phyloP scores from a whole-genome alignment of 2,329 filamentous ascomycete genomes.

The Hysterium pulicare region DNA sequence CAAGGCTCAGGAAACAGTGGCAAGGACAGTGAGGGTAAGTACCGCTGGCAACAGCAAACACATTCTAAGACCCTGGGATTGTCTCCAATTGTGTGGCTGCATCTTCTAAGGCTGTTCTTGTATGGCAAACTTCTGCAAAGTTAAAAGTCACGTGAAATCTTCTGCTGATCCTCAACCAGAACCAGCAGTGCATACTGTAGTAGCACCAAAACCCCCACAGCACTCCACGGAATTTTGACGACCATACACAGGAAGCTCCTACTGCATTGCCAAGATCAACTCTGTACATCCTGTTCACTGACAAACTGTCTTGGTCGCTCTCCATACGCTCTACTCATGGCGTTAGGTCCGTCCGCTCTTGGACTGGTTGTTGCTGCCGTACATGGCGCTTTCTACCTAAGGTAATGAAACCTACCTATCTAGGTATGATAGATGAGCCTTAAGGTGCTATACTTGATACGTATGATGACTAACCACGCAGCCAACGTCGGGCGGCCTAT shows the following conservation, averaged over 20 bases:
- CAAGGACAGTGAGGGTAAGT: not conserved
- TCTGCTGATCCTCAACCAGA: not conserved
- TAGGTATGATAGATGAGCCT: too few species aligned
- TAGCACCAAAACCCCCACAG: not conserved
- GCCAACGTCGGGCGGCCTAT: constrained; percentile 6
- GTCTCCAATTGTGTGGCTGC: not conserved
- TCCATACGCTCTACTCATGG: too few species aligned
- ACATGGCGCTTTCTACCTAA: too few species aligned
- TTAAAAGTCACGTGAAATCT: constrained; percentile 1
- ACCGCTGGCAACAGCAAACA: not conserved
- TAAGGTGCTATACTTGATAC: too few species aligned
- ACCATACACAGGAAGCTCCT: not conserved
- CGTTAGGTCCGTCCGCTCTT: too few species aligned
- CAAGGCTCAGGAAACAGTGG: not conserved
- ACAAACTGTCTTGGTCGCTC: too few species aligned
- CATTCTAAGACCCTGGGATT: not conserved
- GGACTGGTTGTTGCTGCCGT: too few species aligned
- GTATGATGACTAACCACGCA: constrained; percentile 19
- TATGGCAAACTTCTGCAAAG: constrained; percentile 1
- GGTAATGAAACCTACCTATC: too few species aligned
- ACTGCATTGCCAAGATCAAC: not conserved
- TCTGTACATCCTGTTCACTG: not conserved
- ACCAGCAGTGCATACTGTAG: not conserved
- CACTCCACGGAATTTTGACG: too few species aligned
- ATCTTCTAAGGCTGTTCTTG: not conserved